Conservation (phyloP, 2,329 filamentous ascomycete species). For the Parafenestella ontariensis region DNA sequence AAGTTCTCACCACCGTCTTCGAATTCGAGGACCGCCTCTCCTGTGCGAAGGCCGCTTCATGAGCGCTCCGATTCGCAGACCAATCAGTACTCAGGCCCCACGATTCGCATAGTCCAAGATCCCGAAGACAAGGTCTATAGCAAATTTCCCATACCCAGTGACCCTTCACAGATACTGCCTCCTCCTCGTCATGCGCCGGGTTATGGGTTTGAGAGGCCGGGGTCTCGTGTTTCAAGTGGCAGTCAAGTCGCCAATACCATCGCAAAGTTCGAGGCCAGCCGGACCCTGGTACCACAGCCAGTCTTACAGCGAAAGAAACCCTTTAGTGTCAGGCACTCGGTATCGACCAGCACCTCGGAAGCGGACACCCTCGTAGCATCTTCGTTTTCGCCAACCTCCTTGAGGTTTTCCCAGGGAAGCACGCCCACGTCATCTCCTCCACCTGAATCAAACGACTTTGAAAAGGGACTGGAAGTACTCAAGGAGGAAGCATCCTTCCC, state of each 20-base stretch:
- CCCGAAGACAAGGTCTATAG: constrained; percentile 45
- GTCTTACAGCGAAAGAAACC: constrained; percentile 42
- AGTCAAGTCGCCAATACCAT: constrained; percentile 48
- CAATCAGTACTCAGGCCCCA: constrained; percentile 48
- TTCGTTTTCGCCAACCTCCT: constrained; percentile 46
- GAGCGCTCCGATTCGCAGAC: constrained; percentile 48
- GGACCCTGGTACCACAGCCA: constrained; percentile 41
- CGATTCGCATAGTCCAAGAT: constrained; percentile 51
- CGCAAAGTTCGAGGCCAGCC: constrained; percentile 46
- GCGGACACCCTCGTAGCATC: constrained; percentile 48
- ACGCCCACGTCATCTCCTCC: constrained; percentile 48
- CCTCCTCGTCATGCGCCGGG: constrained; percentile 48
- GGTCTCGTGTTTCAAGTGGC: constrained; percentile 49
- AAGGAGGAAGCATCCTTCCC: constrained; percentile 39
- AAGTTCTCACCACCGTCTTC: constrained; percentile 41
- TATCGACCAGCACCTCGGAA: constrained; percentile 48
- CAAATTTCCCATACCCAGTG: constrained; percentile 50
- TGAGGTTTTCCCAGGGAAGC: constrained; percentile 49
- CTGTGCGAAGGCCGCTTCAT: constrained; percentile 46
- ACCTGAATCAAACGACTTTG: constrained; percentile 36
- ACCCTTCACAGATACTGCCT: constrained; percentile 49
- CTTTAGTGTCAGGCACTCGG: constrained; percentile 42
- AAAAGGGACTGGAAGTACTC: constrained; percentile 43
- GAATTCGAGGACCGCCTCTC: constrained; percentile 37
- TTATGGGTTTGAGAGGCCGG: constrained; percentile 49